Base-by-base conservation (phyloP, 2,329 filamentous ascomycete genomes). In the Phialocephala sp. region DNA sequence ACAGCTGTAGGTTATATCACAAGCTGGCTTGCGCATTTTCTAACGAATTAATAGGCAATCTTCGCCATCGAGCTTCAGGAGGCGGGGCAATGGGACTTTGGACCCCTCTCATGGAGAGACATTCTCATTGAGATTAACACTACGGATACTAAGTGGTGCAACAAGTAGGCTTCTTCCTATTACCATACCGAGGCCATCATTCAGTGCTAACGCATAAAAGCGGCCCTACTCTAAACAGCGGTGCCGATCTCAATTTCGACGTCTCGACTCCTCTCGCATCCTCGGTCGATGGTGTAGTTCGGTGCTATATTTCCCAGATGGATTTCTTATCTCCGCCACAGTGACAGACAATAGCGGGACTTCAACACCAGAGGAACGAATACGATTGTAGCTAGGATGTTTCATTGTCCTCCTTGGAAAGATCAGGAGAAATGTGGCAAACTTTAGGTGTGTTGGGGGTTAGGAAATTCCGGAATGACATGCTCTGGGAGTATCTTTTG, bases 51-150 rank as follows among this genome's bases (percentile, higher is more conserved):
- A 52, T 35, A 57, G 18, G 60, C 68, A 4, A n/a, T 67, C 12
- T 27, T 72, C 36, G 65, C 67, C 2, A 66, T 70, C 43, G 70
- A 72, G 35, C 32, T 70, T 2, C 68, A 72, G 50, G 60, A 60
- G 3, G 36, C 35, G 1, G 68, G 64, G 8, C 65, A 55, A 2
- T 72, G 70, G 69, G 60, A 72, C 27, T 72, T 69, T 35, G 69
- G 70, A 2, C 12, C 60, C 0, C 52, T 72, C 12, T 56, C 57
- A 4, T 72, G 66, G 69, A 45, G 52, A n/a, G 66, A 72, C 52
- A 64, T 72, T n/a, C 37, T 68, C 8, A 41, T 70, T 1, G 64
- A 65, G 24, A 69, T 66, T 0, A 63, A 67, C 20, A 72, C 70
- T 14, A 69, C 47, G 8, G 63, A 69, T 14, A 66, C 47, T 1